These are phyloP conservation scores for Adansonia madagascariensis DNA, from an alignment of 441 rosid species.

Conservation along the genomic window DNA sequence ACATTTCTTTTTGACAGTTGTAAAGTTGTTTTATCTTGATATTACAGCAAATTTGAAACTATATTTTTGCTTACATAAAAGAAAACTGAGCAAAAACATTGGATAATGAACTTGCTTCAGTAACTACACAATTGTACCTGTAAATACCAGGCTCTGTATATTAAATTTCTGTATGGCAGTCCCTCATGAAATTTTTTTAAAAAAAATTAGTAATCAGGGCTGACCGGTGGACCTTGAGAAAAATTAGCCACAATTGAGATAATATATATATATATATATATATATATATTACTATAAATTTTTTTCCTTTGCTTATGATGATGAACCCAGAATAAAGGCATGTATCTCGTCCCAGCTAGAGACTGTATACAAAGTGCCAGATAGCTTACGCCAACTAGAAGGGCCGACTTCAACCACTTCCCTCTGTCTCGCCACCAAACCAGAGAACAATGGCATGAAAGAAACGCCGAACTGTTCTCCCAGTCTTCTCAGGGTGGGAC, in stretches of 20 bases:
- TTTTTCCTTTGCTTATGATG: not conserved
- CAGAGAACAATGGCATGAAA: conserved; percentile 42
- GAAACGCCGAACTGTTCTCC: conserved; percentile 44
- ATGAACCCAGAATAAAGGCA: conserved; percentile 44
- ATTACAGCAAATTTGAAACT: conserved; percentile 1
- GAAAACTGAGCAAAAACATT: conserved; percentile 4
- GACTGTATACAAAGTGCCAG: conserved; percentile 45
- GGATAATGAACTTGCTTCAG: not conserved
- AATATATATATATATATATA: conserved; percentile 16
- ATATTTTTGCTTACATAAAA: conserved; percentile 14
- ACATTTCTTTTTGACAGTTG: not conserved
- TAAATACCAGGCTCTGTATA: conserved; percentile 10
- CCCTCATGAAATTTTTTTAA: conserved; percentile 14
- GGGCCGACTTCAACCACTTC: conserved; percentile 27
- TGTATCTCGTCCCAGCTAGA: conserved; percentile 51
- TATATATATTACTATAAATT: conserved; percentile 26
- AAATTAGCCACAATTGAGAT: conserved; percentile 41
- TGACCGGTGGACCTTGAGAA: conserved; percentile 36
- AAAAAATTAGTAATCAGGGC: conserved; percentile 32
- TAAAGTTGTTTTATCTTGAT: not conserved
- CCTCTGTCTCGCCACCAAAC: conserved; percentile 42
- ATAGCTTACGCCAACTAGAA: conserved; percentile 30
- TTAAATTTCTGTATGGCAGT: conserved; percentile 23
- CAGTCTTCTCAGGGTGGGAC: conserved; percentile 40
- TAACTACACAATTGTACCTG: conserved; percentile 14